phyloP scores from a whole-genome alignment of 2,329 filamentous ascomycete species.

The Cordyceps farinosa region DNA sequence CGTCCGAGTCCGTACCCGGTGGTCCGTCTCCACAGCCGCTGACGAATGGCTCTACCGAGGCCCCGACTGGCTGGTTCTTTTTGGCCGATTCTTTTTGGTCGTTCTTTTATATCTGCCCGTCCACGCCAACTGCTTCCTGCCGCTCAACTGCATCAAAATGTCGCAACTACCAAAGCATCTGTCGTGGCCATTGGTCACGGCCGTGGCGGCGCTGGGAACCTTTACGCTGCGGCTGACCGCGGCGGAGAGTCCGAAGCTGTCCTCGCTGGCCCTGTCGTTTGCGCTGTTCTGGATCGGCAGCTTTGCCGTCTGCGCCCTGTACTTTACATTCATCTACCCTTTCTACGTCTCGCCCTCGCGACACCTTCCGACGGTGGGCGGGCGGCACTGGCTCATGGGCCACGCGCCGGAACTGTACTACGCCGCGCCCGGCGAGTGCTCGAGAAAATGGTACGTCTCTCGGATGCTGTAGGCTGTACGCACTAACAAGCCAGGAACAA shows the following conservation, averaged over 20 bases:
- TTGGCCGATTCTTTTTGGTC: no score
- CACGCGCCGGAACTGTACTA: constrained; percentile 40
- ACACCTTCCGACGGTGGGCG: constrained; percentile 40
- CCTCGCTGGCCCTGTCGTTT: constrained; percentile 34
- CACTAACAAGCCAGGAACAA: constrained; percentile 50
- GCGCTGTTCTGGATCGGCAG: constrained; percentile 31
- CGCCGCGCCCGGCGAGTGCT: constrained; percentile 41
- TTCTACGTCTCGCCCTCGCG: constrained; percentile 41
- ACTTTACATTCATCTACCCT: constrained; percentile 40
- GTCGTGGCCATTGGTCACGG: neutral
- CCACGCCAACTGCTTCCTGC: no score
- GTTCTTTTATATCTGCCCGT: no score
- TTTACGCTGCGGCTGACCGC: neutral
- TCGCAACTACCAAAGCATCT: neutral
- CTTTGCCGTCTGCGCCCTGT: constrained; percentile 27
- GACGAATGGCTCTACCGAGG: no score
- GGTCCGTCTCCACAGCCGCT: no score
- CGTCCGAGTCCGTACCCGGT: no score
- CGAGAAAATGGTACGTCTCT: constrained; percentile 45
- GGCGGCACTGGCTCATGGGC: constrained; percentile 46
- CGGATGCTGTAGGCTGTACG: neutral
- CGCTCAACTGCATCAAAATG: neutral
- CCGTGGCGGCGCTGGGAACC: neutral
- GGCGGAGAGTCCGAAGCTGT: neutral
- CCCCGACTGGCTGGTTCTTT: no score